phyloP scores from a whole-genome alignment of 345 rosid species.

The Combretum micranthum region DNA sequence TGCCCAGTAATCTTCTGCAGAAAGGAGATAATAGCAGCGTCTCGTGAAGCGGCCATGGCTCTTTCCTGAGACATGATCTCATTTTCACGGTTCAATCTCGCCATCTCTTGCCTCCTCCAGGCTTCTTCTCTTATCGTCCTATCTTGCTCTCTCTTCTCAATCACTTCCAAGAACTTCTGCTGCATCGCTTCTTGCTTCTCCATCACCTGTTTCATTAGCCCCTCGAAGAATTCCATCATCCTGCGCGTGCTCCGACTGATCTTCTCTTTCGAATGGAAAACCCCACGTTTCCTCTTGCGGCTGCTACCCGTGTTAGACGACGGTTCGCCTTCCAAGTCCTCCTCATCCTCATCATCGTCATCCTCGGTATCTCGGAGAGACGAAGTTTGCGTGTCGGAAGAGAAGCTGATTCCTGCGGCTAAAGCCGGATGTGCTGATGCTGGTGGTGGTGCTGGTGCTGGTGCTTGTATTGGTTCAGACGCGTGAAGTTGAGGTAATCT shows the following conservation, averaged over 20 bases:
- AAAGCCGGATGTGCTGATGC: constrained; percentile 5
- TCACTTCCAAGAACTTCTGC: constrained; percentile 57
- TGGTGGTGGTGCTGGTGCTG: neutral
- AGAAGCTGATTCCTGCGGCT: constrained; percentile 43
- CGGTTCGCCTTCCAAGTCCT: constrained; percentile 27
- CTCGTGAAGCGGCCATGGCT: constrained; percentile 58
- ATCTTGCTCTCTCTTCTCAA: constrained; percentile 81
- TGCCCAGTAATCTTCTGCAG: constrained; percentile 78
- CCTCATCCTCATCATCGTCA: constrained; percentile 36
- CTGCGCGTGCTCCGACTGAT: constrained; percentile 18
- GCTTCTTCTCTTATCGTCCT: constrained; percentile 70
- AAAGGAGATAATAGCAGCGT: constrained; percentile 56
- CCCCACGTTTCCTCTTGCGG: constrained; percentile 63
- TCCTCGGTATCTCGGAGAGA: constrained; percentile 50
- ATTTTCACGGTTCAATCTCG: constrained; percentile 54
- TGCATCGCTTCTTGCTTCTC: constrained; percentile 83
- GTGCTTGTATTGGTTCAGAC: neutral
- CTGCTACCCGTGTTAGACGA: constrained; percentile 33
- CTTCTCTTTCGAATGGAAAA: constrained; percentile 9
- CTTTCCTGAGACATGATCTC: constrained; percentile 68
- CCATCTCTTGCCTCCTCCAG: constrained; percentile 73
- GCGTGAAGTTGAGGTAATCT: constrained; percentile 12
- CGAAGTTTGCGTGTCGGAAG: constrained; percentile 47
- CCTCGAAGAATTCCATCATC: constrained; percentile 70
- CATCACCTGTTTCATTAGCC: constrained; percentile 66